Percentiles rank a stretch among this genome's conserved stretches.
Conservation (phyloP, 495 filamentous ascomycete genomes). For the Podospora sp. region DNA sequence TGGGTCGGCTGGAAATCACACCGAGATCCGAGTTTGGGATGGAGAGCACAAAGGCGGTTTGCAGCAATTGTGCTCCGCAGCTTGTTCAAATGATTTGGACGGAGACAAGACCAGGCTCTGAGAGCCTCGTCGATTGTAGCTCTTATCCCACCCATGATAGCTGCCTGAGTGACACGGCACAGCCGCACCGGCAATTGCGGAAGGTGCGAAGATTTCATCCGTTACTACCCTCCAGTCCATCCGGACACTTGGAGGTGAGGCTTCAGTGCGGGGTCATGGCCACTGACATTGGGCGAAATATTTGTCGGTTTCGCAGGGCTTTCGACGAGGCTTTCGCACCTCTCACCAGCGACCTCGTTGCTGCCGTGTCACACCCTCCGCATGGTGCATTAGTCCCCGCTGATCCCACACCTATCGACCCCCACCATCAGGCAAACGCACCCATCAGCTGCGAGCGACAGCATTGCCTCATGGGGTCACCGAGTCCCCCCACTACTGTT, state of each 20-base stretch:
- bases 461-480: not conserved
- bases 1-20: not conserved
- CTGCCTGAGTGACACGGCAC: not conserved
- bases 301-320: not conserved
- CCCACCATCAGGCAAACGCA: not conserved
- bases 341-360: not conserved
- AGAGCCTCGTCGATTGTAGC: not conserved
- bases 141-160: not conserved
- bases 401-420: not conserved
- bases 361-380: not conserved
- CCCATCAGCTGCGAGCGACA: not conserved
- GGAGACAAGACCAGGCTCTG: not conserved
- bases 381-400: not conserved
- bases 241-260: not conserved
- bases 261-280: not conserved
- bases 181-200: not conserved
- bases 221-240: not conserved
- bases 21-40: no score
- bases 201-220: not conserved
- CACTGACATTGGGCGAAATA: not conserved
- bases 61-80: not conserved
- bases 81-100: not conserved
- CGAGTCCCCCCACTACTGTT: not conserved
- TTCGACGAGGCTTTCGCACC: not conserved
- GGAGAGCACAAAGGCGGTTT: not conserved